phyloP scores from a whole-genome alignment of 352 stramenopile genomes.

The Phytophthora litchii region DNA sequence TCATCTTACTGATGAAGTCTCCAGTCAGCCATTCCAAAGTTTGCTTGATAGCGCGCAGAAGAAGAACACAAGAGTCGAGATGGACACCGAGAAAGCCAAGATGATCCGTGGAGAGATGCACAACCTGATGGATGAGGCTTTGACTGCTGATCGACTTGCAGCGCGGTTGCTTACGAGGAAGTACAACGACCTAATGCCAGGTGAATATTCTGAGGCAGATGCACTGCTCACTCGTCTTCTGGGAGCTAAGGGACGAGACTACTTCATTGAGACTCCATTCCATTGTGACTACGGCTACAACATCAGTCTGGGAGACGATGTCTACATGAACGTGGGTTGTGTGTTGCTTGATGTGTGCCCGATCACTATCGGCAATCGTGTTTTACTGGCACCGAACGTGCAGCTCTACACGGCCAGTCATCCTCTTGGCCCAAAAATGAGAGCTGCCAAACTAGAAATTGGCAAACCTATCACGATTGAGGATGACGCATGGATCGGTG shows the following conservation, averaged over 20 bases:
- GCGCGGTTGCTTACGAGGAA: constrained; percentile 35
- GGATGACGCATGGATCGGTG: constrained; percentile 87
- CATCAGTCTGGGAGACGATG: constrained; percentile 62
- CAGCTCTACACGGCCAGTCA: constrained; percentile 80
- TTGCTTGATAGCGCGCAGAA: too few relatives aligned
- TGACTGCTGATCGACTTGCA: constrained; percentile 38
- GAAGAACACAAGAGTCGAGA: not conserved
- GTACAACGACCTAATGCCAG: constrained; percentile 43
- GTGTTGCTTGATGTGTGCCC: constrained; percentile 76
- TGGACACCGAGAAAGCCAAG: constrained; percentile 55
- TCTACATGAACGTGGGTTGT: constrained; percentile 89
- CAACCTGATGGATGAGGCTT: constrained; percentile 30
- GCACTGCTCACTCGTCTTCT: constrained; percentile 41
- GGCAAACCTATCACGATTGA: constrained; percentile 76
- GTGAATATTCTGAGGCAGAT: constrained; percentile 29
- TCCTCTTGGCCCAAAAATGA: constrained; percentile 51
- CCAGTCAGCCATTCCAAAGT: too few relatives aligned
- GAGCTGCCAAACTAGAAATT: constrained; percentile 46
- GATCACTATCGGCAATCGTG: constrained; percentile 76
- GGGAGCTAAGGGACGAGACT: constrained; percentile 38
- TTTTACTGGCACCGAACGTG: constrained; percentile 69
- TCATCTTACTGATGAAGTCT: not conserved
- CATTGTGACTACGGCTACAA: constrained; percentile 89
- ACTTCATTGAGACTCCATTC: constrained; percentile 78
- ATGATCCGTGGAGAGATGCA: constrained; percentile 63